Base-by-base conservation (phyloP, 805 yeast genomes). In the Wickerhamomyces bisporus region DNA sequence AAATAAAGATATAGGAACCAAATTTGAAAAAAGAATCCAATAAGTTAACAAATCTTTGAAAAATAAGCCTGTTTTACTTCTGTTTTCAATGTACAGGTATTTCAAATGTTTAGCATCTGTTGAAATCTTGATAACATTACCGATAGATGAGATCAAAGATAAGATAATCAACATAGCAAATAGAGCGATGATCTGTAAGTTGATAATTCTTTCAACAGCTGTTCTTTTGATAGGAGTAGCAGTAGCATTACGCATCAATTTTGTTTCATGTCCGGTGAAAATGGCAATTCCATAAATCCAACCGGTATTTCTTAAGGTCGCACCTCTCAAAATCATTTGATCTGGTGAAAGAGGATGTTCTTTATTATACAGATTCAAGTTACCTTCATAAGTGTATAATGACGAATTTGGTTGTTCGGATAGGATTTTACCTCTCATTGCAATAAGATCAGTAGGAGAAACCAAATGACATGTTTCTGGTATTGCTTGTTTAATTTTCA, bases 211-310 rank as follows among this genome's bases (percentile, higher is more conserved):
- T 66, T 93, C 99, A 12, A 94, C 97, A 19, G 95, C 95, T 1
- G 99, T 93, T 53, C 95, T 75, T 59, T 93, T 93, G 53, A 93
- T 94, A 10, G 99, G 99, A 2, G 99, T 81, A 2, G 98, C 97
- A 2, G 98, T 89, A 15, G 99, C 98, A 65, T 93, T 93, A 58
- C 98, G 78, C 98, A 93, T 91, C 48, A 93, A 70, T 55, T 93
- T 93, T 0, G 99, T 93, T 64, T 93, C 98, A 59, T 94, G 99
- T 16, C 99, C 99, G 0, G 99, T 93, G 59, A 91, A 93, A 1
- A 93, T 77, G 2, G 86, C 97, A 36, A 87, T 71, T 17, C 98
- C 99, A 51, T 86, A 86, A 30, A 93, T 78, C 97, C 96, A 93
- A 30, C 80, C 85, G 0, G 99, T 94, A 56, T 93, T 93, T 61